phyloP scores from a whole-genome alignment of 768 basidiomycete species.

The Tylopilus rubrobrunneus region DNA sequence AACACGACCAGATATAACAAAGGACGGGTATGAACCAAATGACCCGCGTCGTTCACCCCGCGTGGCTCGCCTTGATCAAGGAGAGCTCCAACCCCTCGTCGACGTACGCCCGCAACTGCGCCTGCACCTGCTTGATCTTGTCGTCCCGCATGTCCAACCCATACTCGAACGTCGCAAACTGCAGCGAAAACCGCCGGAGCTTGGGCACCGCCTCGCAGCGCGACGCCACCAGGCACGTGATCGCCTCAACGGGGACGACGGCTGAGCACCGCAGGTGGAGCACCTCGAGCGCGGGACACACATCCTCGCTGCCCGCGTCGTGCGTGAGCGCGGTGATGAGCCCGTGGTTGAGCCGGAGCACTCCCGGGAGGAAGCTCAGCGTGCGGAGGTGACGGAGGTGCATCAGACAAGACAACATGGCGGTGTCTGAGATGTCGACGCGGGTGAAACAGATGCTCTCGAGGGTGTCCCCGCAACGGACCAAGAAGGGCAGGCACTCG shows the following conservation, averaged over 20 bases:
- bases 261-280: slow-evolving; percentile 27
- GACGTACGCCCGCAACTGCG: slow-evolving; percentile 15
- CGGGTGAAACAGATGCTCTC: slow-evolving; percentile 23
- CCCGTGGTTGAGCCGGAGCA: slow-evolving; percentile 31
- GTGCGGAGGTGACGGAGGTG: slow-evolving; percentile 17
- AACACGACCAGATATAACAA: too few species aligned
- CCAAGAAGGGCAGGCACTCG: slow-evolving; percentile 27
- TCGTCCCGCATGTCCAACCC: slow-evolving; percentile 27
- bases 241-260: slow-evolving; percentile 18
- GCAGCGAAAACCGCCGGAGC: slow-evolving; percentile 20
- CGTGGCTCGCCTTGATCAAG: slow-evolving; percentile 21
- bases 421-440: slow-evolving; percentile 21
- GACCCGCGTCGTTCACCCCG: slow-evolving; percentile 2
- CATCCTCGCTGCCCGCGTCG: not conserved
- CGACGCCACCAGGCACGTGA: slow-evolving; percentile 24
- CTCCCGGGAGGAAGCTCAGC: slow-evolving; percentile 23
- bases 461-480: slow-evolving; percentile 26
- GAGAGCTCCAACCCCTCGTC: slow-evolving; percentile 21
- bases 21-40: not conserved
- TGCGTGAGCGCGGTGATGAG: slow-evolving; percentile 23
- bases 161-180: slow-evolving; percentile 29
- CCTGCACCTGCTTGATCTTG: slow-evolving; percentile 19
- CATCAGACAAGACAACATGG: slow-evolving; percentile 18
- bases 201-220: slow-evolving; percentile 11
- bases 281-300: slow-evolving; percentile 24